Evolutionary conservation across 495 filamentous ascomycete genomes (phyloP).

Genomic region (Talaromyces thailandensis): DNA sequence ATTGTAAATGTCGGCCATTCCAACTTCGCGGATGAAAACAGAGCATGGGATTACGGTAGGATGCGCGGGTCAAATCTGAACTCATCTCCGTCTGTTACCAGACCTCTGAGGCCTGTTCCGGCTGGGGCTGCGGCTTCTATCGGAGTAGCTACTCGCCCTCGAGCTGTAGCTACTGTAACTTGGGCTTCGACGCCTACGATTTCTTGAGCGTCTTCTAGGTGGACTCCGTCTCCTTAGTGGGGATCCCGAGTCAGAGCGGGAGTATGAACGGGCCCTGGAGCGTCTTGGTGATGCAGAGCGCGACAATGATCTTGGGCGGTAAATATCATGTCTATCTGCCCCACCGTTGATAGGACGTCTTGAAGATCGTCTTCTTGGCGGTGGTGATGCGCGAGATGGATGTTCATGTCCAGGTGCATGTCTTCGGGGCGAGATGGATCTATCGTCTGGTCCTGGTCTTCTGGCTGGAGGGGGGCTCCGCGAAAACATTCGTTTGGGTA

Average conservation of each 20-base stretch:
- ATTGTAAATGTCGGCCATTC: not conserved
- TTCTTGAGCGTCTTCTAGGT: constrained; percentile 22
- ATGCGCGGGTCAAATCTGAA: not conserved
- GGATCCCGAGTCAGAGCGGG: constrained; percentile 20
- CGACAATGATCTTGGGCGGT: constrained; percentile 38
- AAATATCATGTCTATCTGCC: constrained; percentile 39
- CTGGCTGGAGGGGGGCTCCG: constrained; percentile 36
- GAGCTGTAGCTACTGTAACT: constrained; percentile 45
- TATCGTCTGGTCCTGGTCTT: constrained; percentile 18
- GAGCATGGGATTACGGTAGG: not conserved
- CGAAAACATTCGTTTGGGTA: constrained; percentile 64
- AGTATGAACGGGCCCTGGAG: constrained; percentile 25
- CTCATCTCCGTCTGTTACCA: not conserved
- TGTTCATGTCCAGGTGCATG: constrained; percentile 19
- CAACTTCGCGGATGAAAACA: not conserved
- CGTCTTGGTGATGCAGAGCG: constrained; percentile 35
- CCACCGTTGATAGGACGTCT: constrained; percentile 30
- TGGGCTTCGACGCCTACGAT: constrained; percentile 39
- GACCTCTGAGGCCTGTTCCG: constrained; percentile 24
- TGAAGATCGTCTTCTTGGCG: constrained; percentile 21
- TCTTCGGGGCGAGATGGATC: constrained; percentile 24
- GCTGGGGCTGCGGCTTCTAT: constrained; percentile 33
- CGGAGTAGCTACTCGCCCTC: constrained; percentile 34
- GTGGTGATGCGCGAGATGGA: constrained; percentile 18
- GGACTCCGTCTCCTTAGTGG: constrained; percentile 22